Conservation (phyloP, 192 early-diverging fungal genomes). For the Podila minutissima region DNA sequence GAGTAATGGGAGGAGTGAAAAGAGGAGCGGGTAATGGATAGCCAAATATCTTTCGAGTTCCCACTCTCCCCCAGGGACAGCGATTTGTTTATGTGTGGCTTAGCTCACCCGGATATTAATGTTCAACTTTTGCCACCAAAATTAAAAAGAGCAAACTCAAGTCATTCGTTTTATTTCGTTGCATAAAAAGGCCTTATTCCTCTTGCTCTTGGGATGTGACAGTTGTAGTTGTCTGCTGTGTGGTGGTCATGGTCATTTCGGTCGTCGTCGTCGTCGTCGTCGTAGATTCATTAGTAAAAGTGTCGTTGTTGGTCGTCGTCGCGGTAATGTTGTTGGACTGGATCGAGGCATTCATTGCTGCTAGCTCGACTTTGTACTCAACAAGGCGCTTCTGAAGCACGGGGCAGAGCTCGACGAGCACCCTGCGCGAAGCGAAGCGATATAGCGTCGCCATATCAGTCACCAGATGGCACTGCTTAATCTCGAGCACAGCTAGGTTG, state of each 20-base stretch:
- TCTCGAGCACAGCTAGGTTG: constrained; percentile 59
- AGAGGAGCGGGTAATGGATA: background rate
- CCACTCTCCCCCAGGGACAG: too few species aligned
- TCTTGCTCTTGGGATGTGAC: constrained; percentile 1
- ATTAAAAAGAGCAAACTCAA: too few species aligned
- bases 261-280: background rate
- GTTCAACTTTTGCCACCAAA: too few species aligned
- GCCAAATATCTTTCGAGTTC: background rate
- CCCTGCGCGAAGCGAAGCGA: constrained; percentile 54
- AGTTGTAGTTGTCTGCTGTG: constrained; percentile 35
- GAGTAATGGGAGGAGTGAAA: constrained; percentile 6
- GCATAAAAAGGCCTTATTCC: too few species aligned
- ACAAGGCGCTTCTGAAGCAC: constrained; percentile 52
- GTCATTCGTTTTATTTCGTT: too few species aligned
- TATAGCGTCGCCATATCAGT: constrained; percentile 60
- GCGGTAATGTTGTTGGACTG: constrained; percentile 39
- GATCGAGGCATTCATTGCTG: constrained; percentile 55
- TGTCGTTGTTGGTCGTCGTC: constrained; percentile 2
- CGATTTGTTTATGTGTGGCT: too few species aligned
- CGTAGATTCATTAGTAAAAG: background rate
- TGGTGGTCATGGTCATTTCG: background rate
- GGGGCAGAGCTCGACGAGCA: constrained; percentile 58
- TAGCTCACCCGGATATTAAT: too few species aligned
- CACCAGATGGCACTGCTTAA: constrained; percentile 60
- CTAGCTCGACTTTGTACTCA: constrained; percentile 50